These are phyloP conservation scores for Colletotrichum brevisporum DNA, from an alignment of 2,329 filamentous ascomycete species.

Conservation along the genomic window DNA sequence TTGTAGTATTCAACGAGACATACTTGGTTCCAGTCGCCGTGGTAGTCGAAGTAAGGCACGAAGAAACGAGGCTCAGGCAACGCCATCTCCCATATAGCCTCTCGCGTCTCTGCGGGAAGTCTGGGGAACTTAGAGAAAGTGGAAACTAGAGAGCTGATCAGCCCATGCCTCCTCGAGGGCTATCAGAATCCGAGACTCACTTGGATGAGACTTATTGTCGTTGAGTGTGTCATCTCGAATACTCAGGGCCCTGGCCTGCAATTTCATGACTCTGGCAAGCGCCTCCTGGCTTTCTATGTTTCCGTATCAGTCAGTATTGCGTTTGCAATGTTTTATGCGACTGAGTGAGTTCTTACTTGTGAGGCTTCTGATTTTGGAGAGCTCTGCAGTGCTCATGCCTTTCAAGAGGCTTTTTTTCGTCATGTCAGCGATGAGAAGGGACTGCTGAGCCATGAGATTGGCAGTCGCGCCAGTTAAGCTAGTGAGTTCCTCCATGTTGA, in stretches of 20 bases:
- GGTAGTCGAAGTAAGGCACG: slow-evolving; percentile 43
- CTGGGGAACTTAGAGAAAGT: slow-evolving; percentile 4
- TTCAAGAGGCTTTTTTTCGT: not conserved
- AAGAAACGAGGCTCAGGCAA: slow-evolving; percentile 8
- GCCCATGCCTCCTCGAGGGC: not conserved
- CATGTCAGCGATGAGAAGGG: not conserved
- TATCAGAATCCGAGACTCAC: not conserved
- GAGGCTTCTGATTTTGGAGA: not conserved
- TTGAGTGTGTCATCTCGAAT: not conserved
- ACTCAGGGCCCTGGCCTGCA: not conserved
- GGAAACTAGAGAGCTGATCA: not conserved
- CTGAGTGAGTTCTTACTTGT: too few species aligned
- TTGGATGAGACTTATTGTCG: too few species aligned
- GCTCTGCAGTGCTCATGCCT: not conserved
- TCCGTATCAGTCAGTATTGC: too few species aligned
- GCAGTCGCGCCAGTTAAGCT: not conserved
- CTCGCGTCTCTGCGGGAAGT: slow-evolving; percentile 16
- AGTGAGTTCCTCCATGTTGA: not conserved
- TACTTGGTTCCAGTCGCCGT: not conserved
- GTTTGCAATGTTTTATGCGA: too few species aligned
- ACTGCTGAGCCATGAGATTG: not conserved
- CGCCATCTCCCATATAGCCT: slow-evolving; percentile 18
- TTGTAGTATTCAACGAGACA: not conserved
- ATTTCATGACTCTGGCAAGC: not conserved
- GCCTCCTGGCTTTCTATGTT: not conserved